Percentiles rank a stretch among this genome's conserved stretches.
Conservation (phyloP, 768 basidiomycete species). For the Amanita muscaria region DNA sequence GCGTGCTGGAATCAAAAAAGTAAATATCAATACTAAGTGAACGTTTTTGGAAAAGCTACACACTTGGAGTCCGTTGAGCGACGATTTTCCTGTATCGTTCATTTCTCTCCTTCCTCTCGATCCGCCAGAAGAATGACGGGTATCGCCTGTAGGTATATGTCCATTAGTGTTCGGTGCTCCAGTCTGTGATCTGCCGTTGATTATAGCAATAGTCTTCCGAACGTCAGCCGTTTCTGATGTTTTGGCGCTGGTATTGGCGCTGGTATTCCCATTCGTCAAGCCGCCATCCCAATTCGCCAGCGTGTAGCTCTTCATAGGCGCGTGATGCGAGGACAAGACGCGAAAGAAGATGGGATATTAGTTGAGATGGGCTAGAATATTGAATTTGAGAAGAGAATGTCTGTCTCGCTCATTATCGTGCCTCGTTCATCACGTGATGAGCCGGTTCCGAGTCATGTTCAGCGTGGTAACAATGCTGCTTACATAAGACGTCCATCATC, state of each 20-base stretch:
- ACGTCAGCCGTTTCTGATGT: no score
- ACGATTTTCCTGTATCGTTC: neutral
- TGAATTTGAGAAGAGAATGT: neutral
- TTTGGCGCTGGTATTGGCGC: neutral
- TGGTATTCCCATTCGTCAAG: neutral
- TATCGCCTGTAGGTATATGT: neutral
- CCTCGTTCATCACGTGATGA: no score
- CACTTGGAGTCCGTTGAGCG: neutral
- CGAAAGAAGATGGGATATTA: neutral
- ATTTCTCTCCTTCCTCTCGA: neutral
- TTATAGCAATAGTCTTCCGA: neutral
- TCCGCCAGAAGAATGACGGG: neutral
- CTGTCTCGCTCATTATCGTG: constrained; percentile 8
- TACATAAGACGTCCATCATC: no score
- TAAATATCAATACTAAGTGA: neutral
- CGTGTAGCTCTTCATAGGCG: constrained; percentile 15
- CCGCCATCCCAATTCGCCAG: constrained; percentile 17
- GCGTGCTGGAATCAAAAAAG: neutral
- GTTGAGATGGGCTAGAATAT: neutral
- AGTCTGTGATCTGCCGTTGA: constrained; percentile 4
- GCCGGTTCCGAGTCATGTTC: no score
- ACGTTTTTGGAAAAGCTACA: neutral
- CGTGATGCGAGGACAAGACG: neutral
- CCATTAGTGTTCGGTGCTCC: neutral
- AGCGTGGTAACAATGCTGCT: no score